Evolutionary conservation across 371 early-diverging fungal genomes (phyloP), one percentile per base, ranked within the genome.

Genomic region (Mucor piriformis): DNA sequence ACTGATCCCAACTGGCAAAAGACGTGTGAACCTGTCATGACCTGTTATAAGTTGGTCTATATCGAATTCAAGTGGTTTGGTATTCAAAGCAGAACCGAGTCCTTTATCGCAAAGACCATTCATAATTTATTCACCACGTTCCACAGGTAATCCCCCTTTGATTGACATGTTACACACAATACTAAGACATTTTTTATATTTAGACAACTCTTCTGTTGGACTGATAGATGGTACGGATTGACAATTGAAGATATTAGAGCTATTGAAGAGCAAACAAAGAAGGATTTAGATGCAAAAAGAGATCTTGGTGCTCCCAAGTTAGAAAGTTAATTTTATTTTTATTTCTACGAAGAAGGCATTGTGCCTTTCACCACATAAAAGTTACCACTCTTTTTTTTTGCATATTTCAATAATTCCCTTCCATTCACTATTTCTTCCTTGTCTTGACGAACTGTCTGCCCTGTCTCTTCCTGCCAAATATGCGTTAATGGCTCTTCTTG

Each of bases 51-150:
- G 63, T 69, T 88, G 53, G 84, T 88, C 15, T 87, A 85, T 18
- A 85, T 82, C 27, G 88, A 89, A 66, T 89, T 89, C 66, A 81
- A 77, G 50, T 88, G 86, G 85, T 87, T 84, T 62, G 88, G 88
- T 0, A 56, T 88, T 47, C 88, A 88, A 63, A 70, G 66, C 15
- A 77, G 66, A 32, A 82, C 82, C 15, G 89, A 89, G 64, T 59
- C 71, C 6, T 77, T 82, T 27, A 85, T 86, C 50, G 72, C 72
- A 47, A 68, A 55, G 44, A 56, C 72, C 21, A 57, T 72, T 47
- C 65, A 67, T 37, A 64, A 62, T 20, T 35, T 73, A 23, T 69
- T 73, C 27, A 67, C 59, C 35, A 66, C 47, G 24, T 73, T 73
- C 60, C 70, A 73, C 60, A 63, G 70, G 63, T 68, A 62, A 50